Conservation (phyloP, 495 filamentous ascomycete species). For the Daldinia bambusicola region DNA sequence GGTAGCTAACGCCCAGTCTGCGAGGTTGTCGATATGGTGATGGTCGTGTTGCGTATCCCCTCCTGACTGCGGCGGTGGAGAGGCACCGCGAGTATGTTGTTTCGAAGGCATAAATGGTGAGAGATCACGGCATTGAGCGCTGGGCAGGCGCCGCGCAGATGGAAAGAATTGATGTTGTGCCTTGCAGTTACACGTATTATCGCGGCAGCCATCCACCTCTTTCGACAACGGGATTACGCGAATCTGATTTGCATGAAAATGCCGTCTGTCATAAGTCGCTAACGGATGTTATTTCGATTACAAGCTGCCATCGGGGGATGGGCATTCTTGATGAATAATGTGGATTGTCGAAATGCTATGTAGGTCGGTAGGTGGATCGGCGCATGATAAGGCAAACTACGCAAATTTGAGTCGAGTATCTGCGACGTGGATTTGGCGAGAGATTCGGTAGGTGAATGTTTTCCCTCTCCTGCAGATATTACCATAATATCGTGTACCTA, state of each 20-base stretch:
- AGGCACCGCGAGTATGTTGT: constrained; percentile 50
- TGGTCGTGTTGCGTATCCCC: constrained; percentile 42
- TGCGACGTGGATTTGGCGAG: constrained; percentile 19
- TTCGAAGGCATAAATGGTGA: constrained; percentile 43
- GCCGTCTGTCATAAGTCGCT: constrained; percentile 42
- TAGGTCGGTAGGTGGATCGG: constrained; percentile 32
- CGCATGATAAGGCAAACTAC: constrained; percentile 38
- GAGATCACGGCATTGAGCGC: constrained; percentile 42
- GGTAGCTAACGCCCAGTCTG: constrained; percentile 52
- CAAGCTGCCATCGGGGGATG: constrained; percentile 42
- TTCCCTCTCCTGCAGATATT: constrained; percentile 36
- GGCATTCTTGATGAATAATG: constrained; percentile 40
- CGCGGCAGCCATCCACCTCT: constrained; percentile 36
- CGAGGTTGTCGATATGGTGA: constrained; percentile 45
- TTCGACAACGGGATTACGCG: constrained; percentile 31
- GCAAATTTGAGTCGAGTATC: constrained; percentile 27
- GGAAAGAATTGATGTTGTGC: constrained; percentile 26
- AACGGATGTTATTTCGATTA: constrained; percentile 34
- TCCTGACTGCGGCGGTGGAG: constrained; percentile 48
- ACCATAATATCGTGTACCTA: constrained; percentile 31
- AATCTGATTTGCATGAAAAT: constrained; percentile 23
- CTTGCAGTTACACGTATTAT: constrained; percentile 32
- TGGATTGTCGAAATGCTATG: constrained; percentile 25
- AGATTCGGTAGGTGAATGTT: constrained; percentile 24
- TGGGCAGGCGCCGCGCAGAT: constrained; percentile 34